phyloP scores from a whole-genome alignment of 2,329 filamentous ascomycete genomes.

The Diplodia mutila region DNA sequence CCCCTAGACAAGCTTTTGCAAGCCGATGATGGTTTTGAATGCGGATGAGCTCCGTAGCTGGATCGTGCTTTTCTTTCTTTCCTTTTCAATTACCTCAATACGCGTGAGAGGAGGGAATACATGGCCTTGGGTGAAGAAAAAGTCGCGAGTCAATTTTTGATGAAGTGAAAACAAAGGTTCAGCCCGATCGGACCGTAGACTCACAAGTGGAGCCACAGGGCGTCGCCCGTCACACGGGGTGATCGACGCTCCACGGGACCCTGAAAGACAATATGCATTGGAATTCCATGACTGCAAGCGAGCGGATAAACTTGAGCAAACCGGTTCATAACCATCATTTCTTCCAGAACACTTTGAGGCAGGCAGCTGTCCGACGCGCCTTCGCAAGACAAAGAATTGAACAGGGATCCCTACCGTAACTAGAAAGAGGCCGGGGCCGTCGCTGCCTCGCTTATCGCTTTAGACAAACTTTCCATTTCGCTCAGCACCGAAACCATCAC shows the following conservation, averaged over 20 bases:
- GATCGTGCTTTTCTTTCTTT: too few species aligned
- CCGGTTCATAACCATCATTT: neutral
- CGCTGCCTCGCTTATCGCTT: neutral
- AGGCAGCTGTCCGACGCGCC: neutral
- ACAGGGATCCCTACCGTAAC: neutral
- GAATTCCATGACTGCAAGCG: neutral
- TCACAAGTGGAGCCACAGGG: neutral
- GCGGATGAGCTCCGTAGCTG: too few species aligned
- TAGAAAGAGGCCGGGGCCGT: neutral
- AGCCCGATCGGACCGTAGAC: neutral
- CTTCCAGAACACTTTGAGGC: neutral
- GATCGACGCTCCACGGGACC: neutral
- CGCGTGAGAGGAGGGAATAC: neutral
- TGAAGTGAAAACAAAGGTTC: constrained; percentile 1
- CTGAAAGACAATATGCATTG: neutral
- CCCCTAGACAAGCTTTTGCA: too few species aligned
- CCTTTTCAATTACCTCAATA: neutral
- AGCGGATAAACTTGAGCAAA: neutral
- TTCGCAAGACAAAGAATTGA: neutral
- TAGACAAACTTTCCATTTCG: constrained; percentile 1
- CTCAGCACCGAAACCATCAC: neutral
- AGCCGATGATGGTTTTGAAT: too few species aligned
- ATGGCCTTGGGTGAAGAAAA: neutral
- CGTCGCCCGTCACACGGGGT: neutral
- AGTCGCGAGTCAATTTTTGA: neutral